phyloP scores from a whole-genome alignment of 163 green algal genomes.

The Chlamydomonas reinhardtii region DNA sequence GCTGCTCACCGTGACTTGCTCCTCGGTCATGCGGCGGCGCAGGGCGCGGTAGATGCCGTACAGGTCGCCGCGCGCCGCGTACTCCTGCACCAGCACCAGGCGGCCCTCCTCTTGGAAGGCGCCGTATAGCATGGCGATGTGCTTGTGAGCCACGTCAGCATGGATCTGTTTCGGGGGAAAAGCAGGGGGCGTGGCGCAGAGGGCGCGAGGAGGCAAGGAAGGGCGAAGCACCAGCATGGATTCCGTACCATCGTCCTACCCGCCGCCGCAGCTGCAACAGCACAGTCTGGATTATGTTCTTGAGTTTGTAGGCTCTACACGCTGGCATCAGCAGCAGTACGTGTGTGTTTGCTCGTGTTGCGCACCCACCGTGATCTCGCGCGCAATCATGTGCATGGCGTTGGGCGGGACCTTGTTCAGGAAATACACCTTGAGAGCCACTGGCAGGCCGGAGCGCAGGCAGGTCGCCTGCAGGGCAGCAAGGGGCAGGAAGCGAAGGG shows the following conservation, averaged over 20 bases:
- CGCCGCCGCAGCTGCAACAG: no score
- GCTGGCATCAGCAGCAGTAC: no score
- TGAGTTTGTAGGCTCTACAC: no score
- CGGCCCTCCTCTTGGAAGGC: background rate
- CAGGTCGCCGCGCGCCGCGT: background rate
- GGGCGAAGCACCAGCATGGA: no score
- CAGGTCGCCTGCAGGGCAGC: background rate
- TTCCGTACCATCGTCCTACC: no score
- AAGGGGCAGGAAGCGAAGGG: no score
- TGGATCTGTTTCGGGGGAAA: background rate
- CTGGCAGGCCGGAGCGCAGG: background rate
- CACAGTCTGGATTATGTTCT: no score
- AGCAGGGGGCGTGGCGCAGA: background rate
- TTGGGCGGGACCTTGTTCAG: background rate
- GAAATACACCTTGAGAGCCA: constrained; percentile 21
- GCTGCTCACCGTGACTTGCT: background rate
- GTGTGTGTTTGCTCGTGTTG: no score
- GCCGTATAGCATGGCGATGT: constrained; percentile 5
- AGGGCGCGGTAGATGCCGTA: background rate
- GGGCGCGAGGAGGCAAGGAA: no score
- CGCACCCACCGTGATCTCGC: background rate
- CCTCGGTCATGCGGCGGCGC: background rate
- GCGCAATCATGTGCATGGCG: background rate
- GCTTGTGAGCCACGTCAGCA: background rate
- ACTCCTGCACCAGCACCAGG: constrained; percentile 6